Percentiles rank a stretch among this genome's conserved stretches.
These are phyloP conservation scores for Arachnomyces sp. DNA, from an alignment of 2,329 filamentous ascomycete genomes.

Conservation along the genomic window DNA sequence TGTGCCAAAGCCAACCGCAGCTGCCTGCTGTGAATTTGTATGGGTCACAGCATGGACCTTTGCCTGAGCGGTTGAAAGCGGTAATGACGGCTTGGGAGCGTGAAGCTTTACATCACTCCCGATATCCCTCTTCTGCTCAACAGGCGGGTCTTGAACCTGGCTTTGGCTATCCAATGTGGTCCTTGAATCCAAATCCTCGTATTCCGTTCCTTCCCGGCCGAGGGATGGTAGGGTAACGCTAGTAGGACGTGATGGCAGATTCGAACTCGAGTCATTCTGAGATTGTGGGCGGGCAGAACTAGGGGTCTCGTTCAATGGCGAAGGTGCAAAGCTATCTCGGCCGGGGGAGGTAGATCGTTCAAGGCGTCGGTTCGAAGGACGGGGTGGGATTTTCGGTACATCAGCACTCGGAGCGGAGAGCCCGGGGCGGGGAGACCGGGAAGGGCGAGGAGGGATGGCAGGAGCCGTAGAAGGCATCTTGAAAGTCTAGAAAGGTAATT, in stretches of 20 bases:
- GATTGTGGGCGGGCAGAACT: background rate
- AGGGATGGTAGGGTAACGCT: constrained; percentile 78
- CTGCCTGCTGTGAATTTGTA: constrained; percentile 82
- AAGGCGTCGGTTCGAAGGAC: constrained; percentile 6
- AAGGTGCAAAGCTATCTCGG: constrained; percentile 10
- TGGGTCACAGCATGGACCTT: constrained; percentile 77
- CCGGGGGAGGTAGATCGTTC: constrained; percentile 8
- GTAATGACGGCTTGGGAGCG: constrained; percentile 80
- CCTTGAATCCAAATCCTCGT: constrained; percentile 54
- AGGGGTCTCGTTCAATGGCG: constrained; percentile 10
- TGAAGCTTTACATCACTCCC: constrained; percentile 77
- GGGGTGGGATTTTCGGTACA: constrained; percentile 11
- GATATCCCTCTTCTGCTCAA: constrained; percentile 69
- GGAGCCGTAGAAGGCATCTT: constrained; percentile 35
- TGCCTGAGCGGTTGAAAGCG: constrained; percentile 71
- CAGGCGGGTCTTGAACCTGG: constrained; percentile 41
- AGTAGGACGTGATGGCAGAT: constrained; percentile 49
- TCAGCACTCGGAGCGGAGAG: constrained; percentile 5
- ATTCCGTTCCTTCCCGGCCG: constrained; percentile 85
- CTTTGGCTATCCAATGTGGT: constrained; percentile 36
- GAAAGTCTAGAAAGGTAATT: too few relatives aligned
- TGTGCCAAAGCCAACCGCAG: constrained; percentile 74
- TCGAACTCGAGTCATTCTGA: background rate
- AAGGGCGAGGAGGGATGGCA: constrained; percentile 56
- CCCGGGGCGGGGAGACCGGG: constrained; percentile 43